Conservation (phyloP, 1,284 basidiomycete genomes). For the Crucibulum parvulum region DNA sequence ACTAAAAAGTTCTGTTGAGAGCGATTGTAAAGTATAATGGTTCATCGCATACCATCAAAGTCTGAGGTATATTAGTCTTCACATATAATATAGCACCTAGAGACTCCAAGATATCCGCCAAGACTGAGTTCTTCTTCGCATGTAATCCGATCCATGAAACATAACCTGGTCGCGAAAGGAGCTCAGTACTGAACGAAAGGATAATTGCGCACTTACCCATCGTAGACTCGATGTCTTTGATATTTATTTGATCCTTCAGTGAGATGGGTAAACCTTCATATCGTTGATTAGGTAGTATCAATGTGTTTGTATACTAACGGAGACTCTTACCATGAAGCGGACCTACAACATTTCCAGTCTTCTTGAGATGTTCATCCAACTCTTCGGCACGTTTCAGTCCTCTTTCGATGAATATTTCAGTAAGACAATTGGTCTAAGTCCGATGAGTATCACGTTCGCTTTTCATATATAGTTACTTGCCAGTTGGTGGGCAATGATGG, state of each 20-base stretch:
- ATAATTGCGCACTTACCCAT: slow-evolving; percentile 49
- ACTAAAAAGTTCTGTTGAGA: slow-evolving; percentile 41
- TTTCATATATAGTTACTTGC: slow-evolving; percentile 39
- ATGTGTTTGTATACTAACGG: too few relatives aligned
- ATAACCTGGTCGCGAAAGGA: slow-evolving; percentile 57
- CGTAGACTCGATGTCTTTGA: slow-evolving; percentile 63
- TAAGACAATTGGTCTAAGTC: slow-evolving; percentile 49
- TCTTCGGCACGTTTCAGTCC: slow-evolving; percentile 61
- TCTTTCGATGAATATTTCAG: slow-evolving; percentile 69
- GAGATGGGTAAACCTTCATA: slow-evolving; percentile 53
- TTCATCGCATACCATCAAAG: slow-evolving; percentile 55
- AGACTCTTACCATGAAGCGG: slow-evolving; percentile 56
- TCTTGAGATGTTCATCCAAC: slow-evolving; percentile 58
- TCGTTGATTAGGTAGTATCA: too few relatives aligned
- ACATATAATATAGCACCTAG: slow-evolving; percentile 75
- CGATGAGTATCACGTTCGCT: slow-evolving; percentile 3
- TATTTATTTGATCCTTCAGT: slow-evolving; percentile 46
- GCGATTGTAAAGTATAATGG: slow-evolving; percentile 30
- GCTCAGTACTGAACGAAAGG: background rate
- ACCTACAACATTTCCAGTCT: slow-evolving; percentile 57
- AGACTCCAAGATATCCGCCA: slow-evolving; percentile 66
- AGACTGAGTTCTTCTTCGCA: slow-evolving; percentile 57
- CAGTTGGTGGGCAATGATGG: slow-evolving; percentile 80
- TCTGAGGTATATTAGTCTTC: slow-evolving; percentile 76
- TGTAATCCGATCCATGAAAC: slow-evolving; percentile 68